phyloP scores from a whole-genome alignment of 129 eudicot genomes.

The Tagetes patula region DNA sequence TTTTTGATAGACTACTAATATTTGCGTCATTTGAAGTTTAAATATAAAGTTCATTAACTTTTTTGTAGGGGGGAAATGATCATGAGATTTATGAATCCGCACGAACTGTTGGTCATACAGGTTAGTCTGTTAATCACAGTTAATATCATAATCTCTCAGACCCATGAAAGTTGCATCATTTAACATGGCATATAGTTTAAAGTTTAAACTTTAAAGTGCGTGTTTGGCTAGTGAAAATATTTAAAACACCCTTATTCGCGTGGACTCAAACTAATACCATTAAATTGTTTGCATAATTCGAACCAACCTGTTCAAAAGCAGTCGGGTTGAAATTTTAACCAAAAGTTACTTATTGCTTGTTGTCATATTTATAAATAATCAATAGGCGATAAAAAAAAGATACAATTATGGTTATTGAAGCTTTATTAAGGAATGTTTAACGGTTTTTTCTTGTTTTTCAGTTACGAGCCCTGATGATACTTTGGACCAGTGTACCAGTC shows the following conservation, averaged over 20 bases:
- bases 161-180: neutral
- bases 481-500: constrained; percentile 55
- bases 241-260: neutral
- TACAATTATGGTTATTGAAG: neutral
- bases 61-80: constrained; percentile 89
- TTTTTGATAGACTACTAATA: neutral
- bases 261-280: neutral
- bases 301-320: neutral
- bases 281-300: neutral
- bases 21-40: neutral
- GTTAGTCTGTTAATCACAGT: constrained; percentile 39
- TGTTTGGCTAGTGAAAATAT: constrained; percentile 14
- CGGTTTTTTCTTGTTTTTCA: constrained; percentile 28
- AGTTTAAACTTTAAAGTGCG: neutral
- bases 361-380: neutral
- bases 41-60: neutral
- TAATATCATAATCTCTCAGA: neutral
- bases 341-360: neutral
- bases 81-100: constrained; percentile 79
- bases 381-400: neutral
- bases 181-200: constrained; percentile 3
- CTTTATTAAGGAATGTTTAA: neutral
- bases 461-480: constrained; percentile 98
- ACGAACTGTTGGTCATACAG: constrained; percentile 90
- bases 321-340: neutral